phyloP scores from a whole-genome alignment of 2,329 filamentous ascomycete genomes.

The Fonsecaea erecta region DNA sequence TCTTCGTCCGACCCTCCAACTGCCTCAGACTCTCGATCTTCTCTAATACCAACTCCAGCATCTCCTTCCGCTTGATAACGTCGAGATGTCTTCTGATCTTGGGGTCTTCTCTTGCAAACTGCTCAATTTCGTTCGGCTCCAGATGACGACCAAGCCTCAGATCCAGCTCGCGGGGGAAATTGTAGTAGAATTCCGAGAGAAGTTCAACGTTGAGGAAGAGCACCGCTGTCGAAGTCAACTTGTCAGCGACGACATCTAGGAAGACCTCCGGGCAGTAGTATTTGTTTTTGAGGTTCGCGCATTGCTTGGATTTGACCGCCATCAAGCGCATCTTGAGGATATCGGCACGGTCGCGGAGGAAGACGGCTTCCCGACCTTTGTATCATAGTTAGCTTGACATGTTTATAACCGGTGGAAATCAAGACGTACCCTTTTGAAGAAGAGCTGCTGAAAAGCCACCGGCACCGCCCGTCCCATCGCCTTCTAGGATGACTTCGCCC shows the following conservation, averaged over 20 bases:
- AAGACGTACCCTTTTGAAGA: conserved; percentile 72
- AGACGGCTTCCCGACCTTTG: conserved; percentile 85
- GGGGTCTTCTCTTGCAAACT: conserved; percentile 89
- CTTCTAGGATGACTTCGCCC: conserved; percentile 83
- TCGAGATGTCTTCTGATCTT: conserved; percentile 89
- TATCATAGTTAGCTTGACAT: conserved; percentile 32
- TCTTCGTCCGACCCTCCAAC: conserved; percentile 74
- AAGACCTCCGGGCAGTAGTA: conserved; percentile 97
- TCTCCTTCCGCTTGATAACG: conserved; percentile 86
- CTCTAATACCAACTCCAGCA: conserved; percentile 87
- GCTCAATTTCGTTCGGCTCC: conserved; percentile 78
- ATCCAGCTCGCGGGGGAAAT: conserved; percentile 92
- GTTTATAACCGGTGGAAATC: conserved; percentile 4
- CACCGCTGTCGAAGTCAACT: conserved; percentile 91
- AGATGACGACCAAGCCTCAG: conserved; percentile 80
- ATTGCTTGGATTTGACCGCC: conserved; percentile 90
- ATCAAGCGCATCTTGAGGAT: conserved; percentile 88
- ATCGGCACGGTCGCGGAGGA: conserved; percentile 87
- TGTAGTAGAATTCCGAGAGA: conserved; percentile 95
- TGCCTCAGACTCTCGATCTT: conserved; percentile 93
- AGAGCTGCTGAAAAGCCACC: conserved; percentile 91
- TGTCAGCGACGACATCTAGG: conserved; percentile 94
- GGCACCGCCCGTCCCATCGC: conserved; percentile 79
- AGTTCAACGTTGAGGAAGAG: conserved; percentile 97
- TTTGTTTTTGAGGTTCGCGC: conserved; percentile 81